phyloP scores from a whole-genome alignment of 495 filamentous ascomycete genomes.

The Aspergillus sclerotiicarbonarius region DNA sequence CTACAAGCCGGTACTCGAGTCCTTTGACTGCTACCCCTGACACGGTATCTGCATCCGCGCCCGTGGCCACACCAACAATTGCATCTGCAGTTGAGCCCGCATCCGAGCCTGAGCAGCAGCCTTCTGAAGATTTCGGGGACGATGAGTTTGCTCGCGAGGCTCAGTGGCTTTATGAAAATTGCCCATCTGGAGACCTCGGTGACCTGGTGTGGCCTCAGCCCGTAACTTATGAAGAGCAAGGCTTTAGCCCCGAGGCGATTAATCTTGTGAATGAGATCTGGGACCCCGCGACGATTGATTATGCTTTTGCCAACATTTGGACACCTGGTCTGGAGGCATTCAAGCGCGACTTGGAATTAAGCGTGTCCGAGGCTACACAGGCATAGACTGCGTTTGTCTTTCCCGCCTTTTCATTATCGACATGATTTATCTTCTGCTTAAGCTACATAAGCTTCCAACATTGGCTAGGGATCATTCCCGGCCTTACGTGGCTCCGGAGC shows the following conservation, averaged over 20 bases:
- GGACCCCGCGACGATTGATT: constrained; percentile 18
- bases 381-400: constrained; percentile 4
- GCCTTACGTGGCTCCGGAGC: not conserved
- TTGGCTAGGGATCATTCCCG: not conserved
- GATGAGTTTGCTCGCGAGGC: constrained; percentile 29
- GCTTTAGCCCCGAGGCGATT: constrained; percentile 8
- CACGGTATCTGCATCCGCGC: not conserved
- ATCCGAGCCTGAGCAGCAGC: not conserved
- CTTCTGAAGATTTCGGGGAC: constrained; percentile 22
- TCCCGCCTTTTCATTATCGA: not conserved
- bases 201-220: constrained; percentile 23
- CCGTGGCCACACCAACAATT: not conserved
- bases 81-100: constrained; percentile 15
- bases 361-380: not conserved
- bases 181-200: constrained; percentile 26
- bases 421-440: not conserved
- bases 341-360: constrained; percentile 5
- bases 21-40: constrained; percentile 26
- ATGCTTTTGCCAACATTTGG: constrained; percentile 12
- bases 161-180: constrained; percentile 27
- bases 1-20: constrained; percentile 35
- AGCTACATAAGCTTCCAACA: not conserved
- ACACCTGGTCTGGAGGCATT: constrained; percentile 18
- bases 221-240: constrained; percentile 15
- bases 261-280: constrained; percentile 14